Evolutionary conservation across 768 basidiomycete species (phyloP).

Genomic region (Imleria badia): DNA sequence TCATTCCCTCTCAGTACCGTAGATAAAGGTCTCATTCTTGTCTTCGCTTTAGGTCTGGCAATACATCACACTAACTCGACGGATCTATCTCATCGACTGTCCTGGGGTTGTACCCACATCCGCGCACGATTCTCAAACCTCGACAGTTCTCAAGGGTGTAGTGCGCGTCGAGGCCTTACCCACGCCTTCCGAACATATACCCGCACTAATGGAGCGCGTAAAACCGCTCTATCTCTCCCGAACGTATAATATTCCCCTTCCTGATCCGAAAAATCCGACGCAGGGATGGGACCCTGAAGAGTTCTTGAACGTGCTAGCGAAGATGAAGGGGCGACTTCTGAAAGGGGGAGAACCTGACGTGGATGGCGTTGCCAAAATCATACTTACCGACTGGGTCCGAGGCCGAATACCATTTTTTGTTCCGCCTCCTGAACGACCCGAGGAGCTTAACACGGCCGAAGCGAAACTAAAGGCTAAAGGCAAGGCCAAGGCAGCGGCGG

Average conservation of each 20-base stretch:
- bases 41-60: constrained; percentile 81
- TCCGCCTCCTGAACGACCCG: constrained; percentile 80
- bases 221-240: constrained; percentile 89
- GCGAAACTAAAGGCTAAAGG: constrained; percentile 46
- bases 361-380: constrained; percentile 91
- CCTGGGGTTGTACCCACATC: constrained; percentile 97
- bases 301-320: constrained; percentile 81
- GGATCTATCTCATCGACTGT: constrained; percentile 99
- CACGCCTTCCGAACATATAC: constrained; percentile 90
- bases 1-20: neutral
- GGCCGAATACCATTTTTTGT: constrained; percentile 98
- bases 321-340: constrained; percentile 87
- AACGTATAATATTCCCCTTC: constrained; percentile 73
- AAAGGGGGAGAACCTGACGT: constrained; percentile 94
- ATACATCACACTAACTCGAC: constrained; percentile 94
- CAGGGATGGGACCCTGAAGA: constrained; percentile 70
- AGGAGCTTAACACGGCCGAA: constrained; percentile 66
- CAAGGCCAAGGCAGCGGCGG: constrained; percentile 42
- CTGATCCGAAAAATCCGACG: constrained; percentile 51
- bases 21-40: neutral
- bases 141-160: constrained; percentile 94
- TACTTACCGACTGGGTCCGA: constrained; percentile 95
- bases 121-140: constrained; percentile 84
- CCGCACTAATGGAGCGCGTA: constrained; percentile 84
- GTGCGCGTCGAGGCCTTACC: constrained; percentile 93